These are phyloP conservation scores for Cairneyella variabilis DNA, from an alignment of 495 filamentous ascomycete genomes.

Conservation along the genomic window DNA sequence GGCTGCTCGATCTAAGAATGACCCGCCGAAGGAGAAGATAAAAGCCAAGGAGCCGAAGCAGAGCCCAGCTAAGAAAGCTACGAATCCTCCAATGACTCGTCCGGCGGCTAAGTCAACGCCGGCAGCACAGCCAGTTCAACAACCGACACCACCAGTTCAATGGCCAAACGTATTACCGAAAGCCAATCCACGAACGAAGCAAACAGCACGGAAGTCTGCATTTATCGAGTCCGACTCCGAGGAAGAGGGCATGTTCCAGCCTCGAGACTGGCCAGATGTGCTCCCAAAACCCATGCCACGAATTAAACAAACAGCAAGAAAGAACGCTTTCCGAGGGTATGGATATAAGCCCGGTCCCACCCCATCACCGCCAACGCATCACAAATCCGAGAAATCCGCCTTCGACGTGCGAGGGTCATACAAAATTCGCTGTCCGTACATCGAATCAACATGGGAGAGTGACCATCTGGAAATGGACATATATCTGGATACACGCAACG, in stretches of 20 bases:
- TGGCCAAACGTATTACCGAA: too few relatives aligned
- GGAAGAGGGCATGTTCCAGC: too few relatives aligned
- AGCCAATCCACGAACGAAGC: not conserved
- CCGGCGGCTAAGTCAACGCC: too few relatives aligned
- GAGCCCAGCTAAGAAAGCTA: too few relatives aligned
- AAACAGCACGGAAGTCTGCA: too few relatives aligned
- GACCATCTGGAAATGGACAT: not conserved
- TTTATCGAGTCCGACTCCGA: too few relatives aligned
- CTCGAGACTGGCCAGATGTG: too few relatives aligned
- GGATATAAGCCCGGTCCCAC: too few relatives aligned
- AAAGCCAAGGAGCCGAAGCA: too few relatives aligned
- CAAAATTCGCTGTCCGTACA: not conserved
- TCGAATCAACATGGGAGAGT: constrained; percentile 1
- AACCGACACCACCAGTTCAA: not conserved
- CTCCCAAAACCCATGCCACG: not conserved
- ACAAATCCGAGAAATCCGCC: too few relatives aligned
- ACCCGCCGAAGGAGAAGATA: not conserved
- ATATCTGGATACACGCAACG: not conserved
- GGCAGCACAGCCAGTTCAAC: not conserved
- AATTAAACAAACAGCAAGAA: constrained; percentile 8
- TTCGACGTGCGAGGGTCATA: constrained; percentile 8
- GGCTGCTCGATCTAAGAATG: not conserved
- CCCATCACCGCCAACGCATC: too few relatives aligned
- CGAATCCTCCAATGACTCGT: too few relatives aligned
- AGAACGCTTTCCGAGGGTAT: not conserved